Conservation (phyloP, 768 basidiomycete genomes). For the Lentinula guzmanii region DNA sequence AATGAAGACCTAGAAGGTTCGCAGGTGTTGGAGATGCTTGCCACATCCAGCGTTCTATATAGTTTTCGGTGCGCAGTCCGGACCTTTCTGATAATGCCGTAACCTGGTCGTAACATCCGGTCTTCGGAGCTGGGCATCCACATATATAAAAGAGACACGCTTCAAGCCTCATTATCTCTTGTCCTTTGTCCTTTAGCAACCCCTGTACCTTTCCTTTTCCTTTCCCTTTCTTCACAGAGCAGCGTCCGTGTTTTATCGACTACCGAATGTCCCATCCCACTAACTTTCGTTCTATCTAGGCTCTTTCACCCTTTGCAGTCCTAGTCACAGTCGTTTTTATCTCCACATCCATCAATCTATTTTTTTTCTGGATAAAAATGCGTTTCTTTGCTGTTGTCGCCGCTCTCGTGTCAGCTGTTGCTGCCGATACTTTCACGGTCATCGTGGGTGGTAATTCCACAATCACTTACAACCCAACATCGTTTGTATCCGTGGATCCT, state of each 20-base stretch:
- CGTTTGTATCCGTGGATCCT: not conserved
- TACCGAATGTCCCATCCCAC: not conserved
- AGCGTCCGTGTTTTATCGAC: conserved; percentile 17
- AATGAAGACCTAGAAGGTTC: too few relatives aligned
- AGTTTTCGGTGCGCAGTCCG: too few relatives aligned
- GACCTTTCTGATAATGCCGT: not conserved
- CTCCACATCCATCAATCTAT: conserved; percentile 9
- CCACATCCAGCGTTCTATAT: too few relatives aligned
- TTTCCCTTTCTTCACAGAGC: conserved; percentile 19
- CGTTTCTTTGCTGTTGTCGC: conserved; percentile 14
- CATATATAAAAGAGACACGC: not conserved
- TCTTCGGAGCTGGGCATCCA: not conserved
- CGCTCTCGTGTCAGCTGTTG: conserved; percentile 20
- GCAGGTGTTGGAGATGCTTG: too few relatives aligned
- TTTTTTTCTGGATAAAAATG: conserved; percentile 7
- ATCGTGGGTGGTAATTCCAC: conserved; percentile 23
- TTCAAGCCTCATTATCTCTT: not conserved
- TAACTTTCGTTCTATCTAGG: conserved; percentile 12
- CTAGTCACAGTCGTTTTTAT: conserved; percentile 12
- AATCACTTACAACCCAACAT: conserved; percentile 21
- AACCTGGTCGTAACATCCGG: not conserved
- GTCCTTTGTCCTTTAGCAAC: not conserved
- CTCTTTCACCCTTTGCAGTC: conserved; percentile 14
- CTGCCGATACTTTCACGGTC: conserved; percentile 25
- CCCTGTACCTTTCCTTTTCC: conserved; percentile 7